A percentile compares a stretch with the other conserved stretches of the same genome.
phyloP scores from a whole-genome alignment of 2,329 filamentous ascomycete species.

The Alternaria novae-zelandiae region DNA sequence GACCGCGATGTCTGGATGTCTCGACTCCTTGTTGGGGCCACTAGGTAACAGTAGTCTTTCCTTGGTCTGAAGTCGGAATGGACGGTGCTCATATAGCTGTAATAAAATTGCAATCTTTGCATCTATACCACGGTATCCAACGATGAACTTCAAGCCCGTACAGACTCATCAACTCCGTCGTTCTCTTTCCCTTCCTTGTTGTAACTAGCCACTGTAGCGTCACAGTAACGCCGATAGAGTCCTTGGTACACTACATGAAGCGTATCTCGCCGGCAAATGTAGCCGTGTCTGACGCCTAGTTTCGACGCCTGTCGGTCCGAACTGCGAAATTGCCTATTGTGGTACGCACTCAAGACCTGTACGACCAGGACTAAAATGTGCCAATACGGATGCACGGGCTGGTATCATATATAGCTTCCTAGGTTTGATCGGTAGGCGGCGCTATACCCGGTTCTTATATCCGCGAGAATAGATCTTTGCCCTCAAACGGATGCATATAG shows the following conservation, averaged over 20 bases:
- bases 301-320: background rate
- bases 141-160: background rate
- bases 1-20: background rate
- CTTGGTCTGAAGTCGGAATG: background rate
- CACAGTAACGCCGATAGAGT: background rate
- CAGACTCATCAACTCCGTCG: background rate
- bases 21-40: background rate
- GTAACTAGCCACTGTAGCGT: background rate
- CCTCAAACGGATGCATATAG: background rate
- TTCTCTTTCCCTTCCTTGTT: background rate
- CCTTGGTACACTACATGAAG: background rate
- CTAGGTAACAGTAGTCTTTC: slow-evolving; percentile 6
- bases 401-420: background rate
- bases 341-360: background rate
- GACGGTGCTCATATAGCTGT: slow-evolving; percentile 4
- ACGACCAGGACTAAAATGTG: background rate
- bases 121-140: background rate
- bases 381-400: background rate
- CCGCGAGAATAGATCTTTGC: background rate
- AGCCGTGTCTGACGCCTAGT: slow-evolving; percentile 9
- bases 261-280: background rate
- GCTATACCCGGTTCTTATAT: background rate
- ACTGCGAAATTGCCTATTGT: background rate
- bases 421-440: background rate
- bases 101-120: slow-evolving; percentile 6